Evolutionary conservation across 805 yeast species (phyloP).

Genomic region (Nakazawaea ernobii): DNA sequence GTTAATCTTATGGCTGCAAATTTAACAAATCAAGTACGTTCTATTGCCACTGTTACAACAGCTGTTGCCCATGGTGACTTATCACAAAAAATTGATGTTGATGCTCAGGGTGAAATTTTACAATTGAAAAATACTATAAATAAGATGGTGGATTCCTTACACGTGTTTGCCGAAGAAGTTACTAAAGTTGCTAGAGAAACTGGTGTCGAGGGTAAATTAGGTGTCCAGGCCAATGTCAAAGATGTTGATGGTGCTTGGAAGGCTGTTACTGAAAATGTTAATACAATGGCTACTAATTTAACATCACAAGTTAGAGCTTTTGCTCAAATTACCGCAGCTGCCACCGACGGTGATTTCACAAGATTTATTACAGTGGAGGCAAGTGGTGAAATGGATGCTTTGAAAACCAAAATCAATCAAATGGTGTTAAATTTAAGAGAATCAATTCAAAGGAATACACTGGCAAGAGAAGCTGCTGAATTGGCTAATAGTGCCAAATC

Average conservation of each 20-base stretch:
- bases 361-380: conserved; percentile 89
- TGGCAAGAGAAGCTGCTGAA: conserved; percentile 93
- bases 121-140: conserved; percentile 83
- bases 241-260: conserved; percentile 93
- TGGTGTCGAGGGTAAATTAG: conserved; percentile 89
- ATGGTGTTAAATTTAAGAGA: conserved; percentile 85
- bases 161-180: conserved; percentile 83
- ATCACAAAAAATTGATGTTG: conserved; percentile 79
- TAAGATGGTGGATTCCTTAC: conserved; percentile 89
- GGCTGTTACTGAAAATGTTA: conserved; percentile 85
- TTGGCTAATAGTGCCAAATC: conserved; percentile 85
- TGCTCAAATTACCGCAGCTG: conserved; percentile 91
- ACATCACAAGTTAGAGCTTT: conserved; percentile 91
- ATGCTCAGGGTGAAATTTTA: conserved; percentile 85
- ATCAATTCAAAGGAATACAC: conserved; percentile 85
- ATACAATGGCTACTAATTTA: conserved; percentile 90
- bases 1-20: conserved; percentile 87
- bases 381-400: conserved; percentile 81
- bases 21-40: conserved; percentile 81
- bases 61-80: conserved; percentile 91
- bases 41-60: conserved; percentile 85
- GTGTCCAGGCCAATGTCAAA: conserved; percentile 86
- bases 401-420: conserved; percentile 62
- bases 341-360: conserved; percentile 90
- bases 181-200: conserved; percentile 89